Conservation (phyloP, 441 rosid species). For the Pelargonium australe region DNA sequence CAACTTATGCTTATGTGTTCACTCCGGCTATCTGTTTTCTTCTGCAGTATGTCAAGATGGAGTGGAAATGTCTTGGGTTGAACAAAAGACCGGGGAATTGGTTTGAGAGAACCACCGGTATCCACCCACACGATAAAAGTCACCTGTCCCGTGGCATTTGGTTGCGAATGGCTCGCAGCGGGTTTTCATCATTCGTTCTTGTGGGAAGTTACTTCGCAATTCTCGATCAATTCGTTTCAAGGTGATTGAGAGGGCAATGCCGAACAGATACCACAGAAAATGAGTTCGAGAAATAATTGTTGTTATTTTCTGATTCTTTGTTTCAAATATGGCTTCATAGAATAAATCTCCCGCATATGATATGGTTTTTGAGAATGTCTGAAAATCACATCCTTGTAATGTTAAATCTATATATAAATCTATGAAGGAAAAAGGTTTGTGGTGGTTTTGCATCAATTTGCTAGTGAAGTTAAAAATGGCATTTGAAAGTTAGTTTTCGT, state of each 20-base stretch:
- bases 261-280: neutral
- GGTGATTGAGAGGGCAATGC: conserved; percentile 21
- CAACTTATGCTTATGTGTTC: no score
- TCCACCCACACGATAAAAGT: conserved; percentile 77
- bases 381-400: no score
- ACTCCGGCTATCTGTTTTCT: neutral
- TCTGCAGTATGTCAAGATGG: conserved; percentile 61
- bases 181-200: conserved; percentile 51
- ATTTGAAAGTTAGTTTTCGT: no score
- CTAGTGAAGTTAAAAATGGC: no score
- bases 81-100: conserved; percentile 55
- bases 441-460: no score
- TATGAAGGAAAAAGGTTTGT: no score
- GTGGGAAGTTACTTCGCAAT: conserved; percentile 65
- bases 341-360: no score
- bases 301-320: no score
- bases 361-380: no score
- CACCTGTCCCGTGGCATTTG: conserved; percentile 58
- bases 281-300: no score
- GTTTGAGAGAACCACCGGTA: conserved; percentile 71
- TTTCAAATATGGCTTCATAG: no score
- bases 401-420: no score
- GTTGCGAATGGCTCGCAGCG: conserved; percentile 65
- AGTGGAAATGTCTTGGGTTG: conserved; percentile 72
- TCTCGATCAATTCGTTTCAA: conserved; percentile 34